Conservation (phyloP, 164 flowering plant species). For the Houttuynia cordata region DNA sequence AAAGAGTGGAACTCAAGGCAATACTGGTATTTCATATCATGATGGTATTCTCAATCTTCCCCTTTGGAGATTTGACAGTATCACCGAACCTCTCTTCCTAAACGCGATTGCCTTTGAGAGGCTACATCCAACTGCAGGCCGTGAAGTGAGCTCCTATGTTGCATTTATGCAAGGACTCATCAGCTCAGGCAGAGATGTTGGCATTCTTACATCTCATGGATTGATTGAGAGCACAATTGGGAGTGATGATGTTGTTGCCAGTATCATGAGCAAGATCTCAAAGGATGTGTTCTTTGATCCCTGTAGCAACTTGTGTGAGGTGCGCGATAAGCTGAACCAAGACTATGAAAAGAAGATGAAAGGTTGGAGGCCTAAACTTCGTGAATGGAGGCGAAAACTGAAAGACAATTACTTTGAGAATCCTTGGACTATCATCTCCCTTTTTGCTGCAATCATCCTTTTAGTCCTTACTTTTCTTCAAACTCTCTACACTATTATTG, state of each 20-base stretch:
- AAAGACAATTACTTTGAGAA: not conserved
- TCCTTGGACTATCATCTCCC: not conserved
- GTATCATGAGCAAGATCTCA: not conserved
- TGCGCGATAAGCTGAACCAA: not conserved
- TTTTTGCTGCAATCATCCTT: not conserved
- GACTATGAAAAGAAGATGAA: not conserved
- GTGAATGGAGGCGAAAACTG: not conserved
- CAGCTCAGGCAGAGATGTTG: not conserved
- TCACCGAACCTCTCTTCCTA: not conserved
- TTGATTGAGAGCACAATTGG: not conserved
- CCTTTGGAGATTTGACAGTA: not conserved
- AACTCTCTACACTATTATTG: not conserved
- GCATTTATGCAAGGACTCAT: slow-evolving; percentile 1
- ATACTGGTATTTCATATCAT: not conserved
- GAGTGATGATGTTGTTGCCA: not conserved
- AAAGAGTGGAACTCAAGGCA: not conserved
- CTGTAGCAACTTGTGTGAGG: not conserved
- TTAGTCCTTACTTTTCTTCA: not conserved
- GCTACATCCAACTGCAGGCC: not conserved
- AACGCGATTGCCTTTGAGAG: slow-evolving; percentile 2
- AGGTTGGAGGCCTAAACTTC: not conserved
- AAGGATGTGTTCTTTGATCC: not conserved
- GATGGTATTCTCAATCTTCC: slow-evolving; percentile 1
- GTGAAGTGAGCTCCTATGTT: not conserved
- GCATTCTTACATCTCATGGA: not conserved